phyloP scores from a whole-genome alignment of 2,329 filamentous ascomycete species.

The Anisogramma anomala region DNA sequence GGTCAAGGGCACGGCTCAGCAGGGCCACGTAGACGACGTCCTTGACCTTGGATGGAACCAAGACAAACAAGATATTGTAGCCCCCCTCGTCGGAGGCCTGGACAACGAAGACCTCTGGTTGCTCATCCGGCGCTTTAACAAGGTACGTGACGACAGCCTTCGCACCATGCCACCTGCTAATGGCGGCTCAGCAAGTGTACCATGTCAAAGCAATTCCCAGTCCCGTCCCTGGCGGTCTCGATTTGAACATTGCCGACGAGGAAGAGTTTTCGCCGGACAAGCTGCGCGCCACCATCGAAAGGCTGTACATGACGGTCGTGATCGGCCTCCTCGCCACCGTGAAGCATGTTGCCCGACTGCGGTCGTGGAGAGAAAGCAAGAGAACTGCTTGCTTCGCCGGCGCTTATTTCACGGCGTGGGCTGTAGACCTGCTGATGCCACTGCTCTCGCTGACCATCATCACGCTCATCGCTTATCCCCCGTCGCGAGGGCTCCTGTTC shows the following conservation, averaged over 20 bases:
- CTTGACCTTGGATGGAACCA: constrained; percentile 61
- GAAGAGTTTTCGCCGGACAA: constrained; percentile 82
- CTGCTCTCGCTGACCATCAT: constrained; percentile 47
- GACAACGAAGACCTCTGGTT: constrained; percentile 65
- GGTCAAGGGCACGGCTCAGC: constrained; percentile 35
- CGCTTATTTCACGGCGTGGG: constrained; percentile 53
- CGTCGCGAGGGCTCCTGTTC: constrained; percentile 52
- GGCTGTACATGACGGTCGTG: constrained; percentile 70
- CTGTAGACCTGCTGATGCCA: constrained; percentile 59
- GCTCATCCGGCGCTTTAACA: constrained; percentile 61
- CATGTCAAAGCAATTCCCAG: constrained; percentile 55
- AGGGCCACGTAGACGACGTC: constrained; percentile 43
- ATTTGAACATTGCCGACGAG: constrained; percentile 70
- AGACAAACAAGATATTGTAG: constrained; percentile 40
- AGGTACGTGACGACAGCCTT: constrained; percentile 40
- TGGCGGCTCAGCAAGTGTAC: constrained; percentile 36
- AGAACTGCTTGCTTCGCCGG: constrained; percentile 53
- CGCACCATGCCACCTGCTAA: no score
- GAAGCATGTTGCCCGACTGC: constrained; percentile 64
- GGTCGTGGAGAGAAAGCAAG: constrained; percentile 66
- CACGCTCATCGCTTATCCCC: constrained; percentile 53
- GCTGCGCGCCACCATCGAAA: constrained; percentile 63
- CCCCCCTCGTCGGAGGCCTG: constrained; percentile 54
- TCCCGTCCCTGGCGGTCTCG: constrained; percentile 54
- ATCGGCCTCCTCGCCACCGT: constrained; percentile 52